These are phyloP conservation scores for Encephalitozoon cuniculi DNA, from an alignment of 371 early-diverging fungal genomes.

Conservation along the genomic window DNA sequence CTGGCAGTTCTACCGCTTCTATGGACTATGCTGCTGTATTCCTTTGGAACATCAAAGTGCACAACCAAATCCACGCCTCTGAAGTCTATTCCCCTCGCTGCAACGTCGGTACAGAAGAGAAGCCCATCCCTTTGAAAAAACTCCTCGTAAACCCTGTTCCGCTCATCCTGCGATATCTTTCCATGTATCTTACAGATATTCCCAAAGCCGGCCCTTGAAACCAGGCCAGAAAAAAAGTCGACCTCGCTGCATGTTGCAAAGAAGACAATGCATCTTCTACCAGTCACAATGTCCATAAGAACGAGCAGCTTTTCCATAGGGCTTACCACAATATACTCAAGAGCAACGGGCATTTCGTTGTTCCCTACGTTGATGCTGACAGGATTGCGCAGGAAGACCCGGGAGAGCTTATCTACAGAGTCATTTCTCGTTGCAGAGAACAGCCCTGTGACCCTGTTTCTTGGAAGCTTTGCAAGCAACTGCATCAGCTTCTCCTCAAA, in stretches of 20 bases:
- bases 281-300: background rate
- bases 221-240: slow-evolving; percentile 62
- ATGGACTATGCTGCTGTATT: slow-evolving; percentile 85
- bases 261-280: slow-evolving; percentile 53
- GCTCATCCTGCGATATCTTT: slow-evolving; percentile 48
- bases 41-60: slow-evolving; percentile 76
- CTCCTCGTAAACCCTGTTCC: slow-evolving; percentile 44
- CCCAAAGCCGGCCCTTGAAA: slow-evolving; percentile 33
- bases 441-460: slow-evolving; percentile 18
- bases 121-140: slow-evolving; percentile 37
- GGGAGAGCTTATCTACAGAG: slow-evolving; percentile 7
- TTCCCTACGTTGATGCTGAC: slow-evolving; percentile 11
- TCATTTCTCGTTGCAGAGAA: slow-evolving; percentile 50
- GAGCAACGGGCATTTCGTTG: slow-evolving; percentile 18
- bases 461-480: slow-evolving; percentile 25
- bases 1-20: slow-evolving; percentile 93
- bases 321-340: slow-evolving; percentile 13
- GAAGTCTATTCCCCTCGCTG: slow-evolving; percentile 60
- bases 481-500: slow-evolving; percentile 32
- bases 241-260: slow-evolving; percentile 58
- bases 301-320: slow-evolving; percentile 13
- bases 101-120: slow-evolving; percentile 57
- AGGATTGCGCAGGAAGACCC: slow-evolving; percentile 12
- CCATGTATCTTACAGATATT: slow-evolving; percentile 54
- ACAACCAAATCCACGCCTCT: slow-evolving; percentile 49